Base-by-base conservation (phyloP, 495 filamentous ascomycete genomes). In the Podospora pseudopauciseta region DNA sequence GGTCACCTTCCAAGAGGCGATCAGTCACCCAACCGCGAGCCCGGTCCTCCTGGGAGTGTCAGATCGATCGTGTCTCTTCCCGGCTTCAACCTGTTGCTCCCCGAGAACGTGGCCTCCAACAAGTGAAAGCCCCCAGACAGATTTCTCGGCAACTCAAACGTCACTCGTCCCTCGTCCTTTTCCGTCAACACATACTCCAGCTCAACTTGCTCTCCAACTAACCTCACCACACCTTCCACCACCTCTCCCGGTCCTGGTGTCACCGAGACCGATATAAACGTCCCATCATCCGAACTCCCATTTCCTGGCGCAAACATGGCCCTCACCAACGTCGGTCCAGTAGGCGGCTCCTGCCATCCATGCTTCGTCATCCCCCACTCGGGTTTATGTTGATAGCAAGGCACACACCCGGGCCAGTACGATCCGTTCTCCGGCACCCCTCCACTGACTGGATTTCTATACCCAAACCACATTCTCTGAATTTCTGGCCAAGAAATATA, bases 331-430 rank as follows among this genome's bases (percentile, higher is more conserved):
- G 70, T 68, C 32, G 70, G 70, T 11, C 70, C 70, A 4, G 70
- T 72, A 1, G 66, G 63, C 30, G 71, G 71, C 64, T 73, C 71
- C 26, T 73, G 65, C 27, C 60, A 73, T 4, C 71, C 68, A 60
- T 70, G 67, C 1, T 55, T 44, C 15, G 63, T 65, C 28, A 73
- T 59, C 5, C 27, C 20, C 71, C 71, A 73, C 1, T 44, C 67
- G 1, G 71, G 68, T 28, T 32, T 49, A 13, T 49, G 56, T 4
- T 63, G 65, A 23, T 64, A 39, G 61, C 71, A 73, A 18, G 71
- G 71, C 60, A 73, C 71, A 30, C 71, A 73, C 2, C 71, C 71
- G 0, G 71, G 68, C 68, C 71, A 73, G 64, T 73, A 73, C 32
- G 68, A 68, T 32, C 39, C 39, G 13, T 49, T 11, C 39, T 70